Evolutionary conservation across 2,329 filamentous ascomycete species (phyloP), one percentile per base, ranked within the genome.

Genomic region (Xylariales sp.): DNA sequence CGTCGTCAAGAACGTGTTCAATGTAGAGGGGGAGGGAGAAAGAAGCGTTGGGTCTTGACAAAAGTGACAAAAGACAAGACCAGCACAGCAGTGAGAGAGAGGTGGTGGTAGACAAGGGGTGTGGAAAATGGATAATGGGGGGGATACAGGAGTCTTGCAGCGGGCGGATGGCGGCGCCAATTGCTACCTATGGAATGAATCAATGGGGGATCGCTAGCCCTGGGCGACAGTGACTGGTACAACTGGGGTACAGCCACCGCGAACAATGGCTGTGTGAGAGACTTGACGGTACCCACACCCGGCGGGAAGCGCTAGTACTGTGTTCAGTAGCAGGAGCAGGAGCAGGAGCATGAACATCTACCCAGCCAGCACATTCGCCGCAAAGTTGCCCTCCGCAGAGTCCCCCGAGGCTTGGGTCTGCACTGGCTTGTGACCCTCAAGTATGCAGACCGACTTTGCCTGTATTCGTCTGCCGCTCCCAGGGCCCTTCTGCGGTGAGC

Each of bases 221-320:
- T 43, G 38, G 38, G 36, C 41, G 44, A 28, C 33, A 44, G 36
- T 45, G 43, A 38, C 35, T 43, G 42, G 51, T 55, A 55, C 41
- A 47, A 24, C 40, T 49, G 45, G 47, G 47, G 52, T 55, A 54
- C 43, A 51, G 45, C 46, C 50, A 51, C 47, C 46, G 48, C 49
- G 39, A 40, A 42, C 46, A 51, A 54, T 54, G 48, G 51, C 48
- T 43, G 49, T 50, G 48, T 50, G 45, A 46, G 47, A 46, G 47
- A 50, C 50, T 44, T 49, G 45, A 40, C 42, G 48, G 42, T 52
- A 54, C 52, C 50, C 46, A 34, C 35, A 31, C 38, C 47, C 42
- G 48, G 44, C 46, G 20, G 46, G 38, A 46, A 42, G 46, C 46
- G 39, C 43, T 48, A 51, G 36, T 27, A 39, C 16, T 39, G 36